Evolutionary conservation across 2,329 filamentous ascomycete genomes (phyloP).

Genomic region (Xylaria digitata): DNA sequence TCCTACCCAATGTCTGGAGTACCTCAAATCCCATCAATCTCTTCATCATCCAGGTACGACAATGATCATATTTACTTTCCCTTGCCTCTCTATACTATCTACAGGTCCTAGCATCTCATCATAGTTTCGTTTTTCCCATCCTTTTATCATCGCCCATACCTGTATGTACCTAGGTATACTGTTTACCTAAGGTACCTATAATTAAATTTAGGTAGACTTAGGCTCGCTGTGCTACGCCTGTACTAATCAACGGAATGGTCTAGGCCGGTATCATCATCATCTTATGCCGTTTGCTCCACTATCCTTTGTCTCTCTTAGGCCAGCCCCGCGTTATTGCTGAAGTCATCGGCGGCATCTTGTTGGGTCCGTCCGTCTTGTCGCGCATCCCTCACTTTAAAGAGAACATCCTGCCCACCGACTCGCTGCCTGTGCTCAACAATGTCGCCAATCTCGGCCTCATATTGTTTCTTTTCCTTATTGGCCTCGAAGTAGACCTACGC

Average conservation of each 20-base stretch:
- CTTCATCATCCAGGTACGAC: slow-evolving; percentile 76
- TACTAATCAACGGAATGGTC: slow-evolving; percentile 28
- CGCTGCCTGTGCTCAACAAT: slow-evolving; percentile 74
- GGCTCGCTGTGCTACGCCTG: no score
- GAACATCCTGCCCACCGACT: slow-evolving; percentile 73
- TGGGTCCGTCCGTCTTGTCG: slow-evolving; percentile 80
- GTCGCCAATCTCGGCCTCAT: slow-evolving; percentile 79
- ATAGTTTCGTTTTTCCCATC: not conserved
- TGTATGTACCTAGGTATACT: no score
- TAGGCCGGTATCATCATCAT: slow-evolving; percentile 78
- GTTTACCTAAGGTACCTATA: no score
- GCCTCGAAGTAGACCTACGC: slow-evolving; percentile 77
- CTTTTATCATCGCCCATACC: no score
- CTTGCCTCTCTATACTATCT: not conserved
- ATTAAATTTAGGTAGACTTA: no score
- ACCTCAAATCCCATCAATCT: slow-evolving; percentile 77
- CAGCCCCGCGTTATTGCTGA: slow-evolving; percentile 83
- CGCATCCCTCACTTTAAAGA: slow-evolving; percentile 75
- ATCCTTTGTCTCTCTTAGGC: slow-evolving; percentile 75
- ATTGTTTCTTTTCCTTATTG: slow-evolving; percentile 80
- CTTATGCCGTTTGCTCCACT: slow-evolving; percentile 77
- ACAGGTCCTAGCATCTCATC: not conserved
- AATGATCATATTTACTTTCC: not conserved
- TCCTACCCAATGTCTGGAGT: slow-evolving; percentile 75
- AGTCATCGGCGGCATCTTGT: slow-evolving; percentile 78